A percentile compares a stretch with the other conserved stretches of the same genome.
phyloP scores from a whole-genome alignment of 805 yeast species.

The Metschnikowia sp. region DNA sequence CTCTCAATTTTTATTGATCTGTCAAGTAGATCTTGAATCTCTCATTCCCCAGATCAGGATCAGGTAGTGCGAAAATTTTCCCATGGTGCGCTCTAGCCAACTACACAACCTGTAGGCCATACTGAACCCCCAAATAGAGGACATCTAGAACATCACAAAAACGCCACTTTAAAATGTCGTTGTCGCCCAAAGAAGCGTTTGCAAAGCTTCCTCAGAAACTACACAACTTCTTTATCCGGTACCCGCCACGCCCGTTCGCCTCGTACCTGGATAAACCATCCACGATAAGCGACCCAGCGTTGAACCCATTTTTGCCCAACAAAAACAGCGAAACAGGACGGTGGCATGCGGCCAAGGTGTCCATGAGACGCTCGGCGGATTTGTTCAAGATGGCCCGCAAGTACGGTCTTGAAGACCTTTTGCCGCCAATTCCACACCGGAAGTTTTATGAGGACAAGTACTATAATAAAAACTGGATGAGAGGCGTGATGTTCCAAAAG shows the following conservation, averaged over 20 bases:
- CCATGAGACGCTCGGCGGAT: slow-evolving; percentile 79
- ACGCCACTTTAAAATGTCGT: slow-evolving; percentile 17
- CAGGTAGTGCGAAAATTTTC: slow-evolving; percentile 15
- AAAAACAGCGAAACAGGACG: slow-evolving; percentile 77
- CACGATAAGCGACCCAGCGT: slow-evolving; percentile 59
- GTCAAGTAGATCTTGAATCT: too few relatives aligned
- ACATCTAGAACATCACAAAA: background rate
- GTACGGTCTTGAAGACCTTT: slow-evolving; percentile 72
- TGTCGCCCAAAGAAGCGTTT: slow-evolving; percentile 45
- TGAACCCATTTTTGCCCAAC: slow-evolving; percentile 86
- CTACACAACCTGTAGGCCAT: background rate
- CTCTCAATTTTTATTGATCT: too few relatives aligned
- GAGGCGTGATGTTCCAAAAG: slow-evolving; percentile 76
- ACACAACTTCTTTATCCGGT: slow-evolving; percentile 70
- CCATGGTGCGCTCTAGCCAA: background rate
- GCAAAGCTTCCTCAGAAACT: slow-evolving; percentile 64
- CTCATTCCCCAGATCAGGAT: background rate
- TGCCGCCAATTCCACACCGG: slow-evolving; percentile 68
- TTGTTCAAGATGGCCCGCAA: slow-evolving; percentile 77
- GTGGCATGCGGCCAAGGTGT: slow-evolving; percentile 74
- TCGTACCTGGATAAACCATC: slow-evolving; percentile 64
- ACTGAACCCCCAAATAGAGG: background rate
- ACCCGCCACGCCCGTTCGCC: slow-evolving; percentile 80
- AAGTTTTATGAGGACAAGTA: slow-evolving; percentile 78
- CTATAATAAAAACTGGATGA: slow-evolving; percentile 62